These are phyloP conservation scores for Trichoderma arundinaceum DNA, from an alignment of 2,329 filamentous ascomycete genomes.

Conservation along the genomic window DNA sequence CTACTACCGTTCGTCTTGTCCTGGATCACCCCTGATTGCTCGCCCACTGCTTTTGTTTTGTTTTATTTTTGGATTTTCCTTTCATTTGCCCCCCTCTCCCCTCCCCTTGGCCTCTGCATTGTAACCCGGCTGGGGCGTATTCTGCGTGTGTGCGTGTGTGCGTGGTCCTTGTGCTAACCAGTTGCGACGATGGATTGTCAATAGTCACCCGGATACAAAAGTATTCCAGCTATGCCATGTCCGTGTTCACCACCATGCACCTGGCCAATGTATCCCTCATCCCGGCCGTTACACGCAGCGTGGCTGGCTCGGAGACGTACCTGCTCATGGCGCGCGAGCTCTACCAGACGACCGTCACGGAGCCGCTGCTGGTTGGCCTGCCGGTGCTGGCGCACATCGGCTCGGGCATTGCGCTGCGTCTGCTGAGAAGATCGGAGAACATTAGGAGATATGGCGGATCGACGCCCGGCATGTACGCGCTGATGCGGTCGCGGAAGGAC, in stretches of 20 bases:
- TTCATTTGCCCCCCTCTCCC: neutral
- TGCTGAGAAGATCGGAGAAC: slow-evolving; percentile 74
- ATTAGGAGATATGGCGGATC: slow-evolving; percentile 76
- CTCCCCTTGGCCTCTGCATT: neutral
- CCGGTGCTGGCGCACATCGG: slow-evolving; percentile 77
- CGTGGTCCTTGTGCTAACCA: slow-evolving; percentile 20
- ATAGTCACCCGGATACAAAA: slow-evolving; percentile 69
- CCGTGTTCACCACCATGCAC: slow-evolving; percentile 77
- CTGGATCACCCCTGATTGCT: neutral
- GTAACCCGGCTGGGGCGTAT: no score
- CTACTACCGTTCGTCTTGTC: slow-evolving; percentile 71
- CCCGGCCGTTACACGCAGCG: slow-evolving; percentile 73
- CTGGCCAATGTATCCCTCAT: slow-evolving; percentile 82
- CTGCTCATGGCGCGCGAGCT: slow-evolving; percentile 89
- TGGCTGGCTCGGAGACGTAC: slow-evolving; percentile 79
- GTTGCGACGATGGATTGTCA: slow-evolving; percentile 17
- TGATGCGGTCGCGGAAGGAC: slow-evolving; percentile 44
- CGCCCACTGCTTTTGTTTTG: neutral
- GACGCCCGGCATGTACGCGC: slow-evolving; percentile 56
- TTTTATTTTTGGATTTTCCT: slow-evolving; percentile 3
- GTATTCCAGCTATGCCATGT: slow-evolving; percentile 87
- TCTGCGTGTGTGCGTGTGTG: neutral
- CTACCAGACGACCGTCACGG: slow-evolving; percentile 83
- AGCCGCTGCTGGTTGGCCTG: slow-evolving; percentile 78
- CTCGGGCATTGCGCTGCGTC: slow-evolving; percentile 76